These are phyloP conservation scores for Oenanthe javanica DNA, from an alignment of 140 eudicot genomes.

Conservation along the genomic window DNA sequence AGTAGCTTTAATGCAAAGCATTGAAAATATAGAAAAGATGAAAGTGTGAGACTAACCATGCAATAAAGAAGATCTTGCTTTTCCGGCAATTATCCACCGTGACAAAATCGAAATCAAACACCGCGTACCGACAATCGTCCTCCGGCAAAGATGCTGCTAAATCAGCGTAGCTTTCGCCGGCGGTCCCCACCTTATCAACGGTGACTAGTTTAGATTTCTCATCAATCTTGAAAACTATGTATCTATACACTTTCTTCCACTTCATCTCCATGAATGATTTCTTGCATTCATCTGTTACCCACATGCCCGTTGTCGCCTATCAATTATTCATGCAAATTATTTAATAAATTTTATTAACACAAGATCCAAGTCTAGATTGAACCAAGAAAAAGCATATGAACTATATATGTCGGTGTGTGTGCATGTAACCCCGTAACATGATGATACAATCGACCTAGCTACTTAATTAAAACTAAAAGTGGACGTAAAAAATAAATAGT, in stretches of 20 bases:
- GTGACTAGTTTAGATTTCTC: slow-evolving; percentile 60
- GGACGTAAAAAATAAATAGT: not conserved
- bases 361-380: not conserved
- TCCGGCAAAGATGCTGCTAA: slow-evolving; percentile 71
- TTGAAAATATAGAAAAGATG: not conserved
- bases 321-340: not conserved
- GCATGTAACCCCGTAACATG: not conserved
- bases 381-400: not conserved
- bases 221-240: slow-evolving; percentile 77
- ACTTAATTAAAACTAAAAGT: not conserved
- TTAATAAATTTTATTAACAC: not conserved
- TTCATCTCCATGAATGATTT: slow-evolving; percentile 86
- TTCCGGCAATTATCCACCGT: slow-evolving; percentile 85
- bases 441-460: not conserved
- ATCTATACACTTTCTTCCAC: slow-evolving; percentile 77
- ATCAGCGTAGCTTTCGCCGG: slow-evolving; percentile 66
- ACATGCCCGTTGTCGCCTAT: slow-evolving; percentile 84
- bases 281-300: slow-evolving; percentile 89
- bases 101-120: slow-evolving; percentile 83
- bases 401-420: not conserved
- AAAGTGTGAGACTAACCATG: slow-evolving; percentile 46
- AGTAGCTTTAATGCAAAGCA: slow-evolving; percentile 2
- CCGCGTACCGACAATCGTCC: slow-evolving; percentile 93
- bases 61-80: slow-evolving; percentile 95
- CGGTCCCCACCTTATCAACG: slow-evolving; percentile 78